Base-by-base conservation (phyloP, 1,284 basidiomycete species). In the Termitomyces sp. region DNA sequence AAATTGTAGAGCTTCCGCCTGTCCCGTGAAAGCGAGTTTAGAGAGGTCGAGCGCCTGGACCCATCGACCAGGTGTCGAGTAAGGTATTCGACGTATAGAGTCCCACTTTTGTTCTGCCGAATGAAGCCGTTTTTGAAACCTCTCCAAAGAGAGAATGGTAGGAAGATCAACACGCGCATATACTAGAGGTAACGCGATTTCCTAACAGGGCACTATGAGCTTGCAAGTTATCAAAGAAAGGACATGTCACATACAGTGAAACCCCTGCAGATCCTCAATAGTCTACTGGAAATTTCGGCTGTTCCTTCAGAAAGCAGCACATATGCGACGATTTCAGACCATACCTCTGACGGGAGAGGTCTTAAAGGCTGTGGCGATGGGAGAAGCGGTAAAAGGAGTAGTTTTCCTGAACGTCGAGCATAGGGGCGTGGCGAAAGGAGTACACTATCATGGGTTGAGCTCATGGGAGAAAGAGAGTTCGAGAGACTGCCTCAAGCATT, bases 11-110 rank as follows among this genome's bases (percentile, higher is more conserved):
- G 73, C 70, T 50, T 83, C 78, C 6, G 72, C 68, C 51, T 73
- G 71, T 24, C 76, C 71, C 41, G 64, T 64, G 58, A 73, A 74
- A 17, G 67, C 61, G 41, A 92, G 63, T 28, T 72, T 70, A 5
- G 86, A 84, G 15, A 94, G 70, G 66, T 93, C 85, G 24, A 94
- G 74, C 5, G 68, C 68, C 52, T 84, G 86, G 3, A 94, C 81
- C 87, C 90, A 93, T 64, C 92, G 80, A 26, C 91, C 92, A 1
- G 92, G 92, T 0, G 85, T 78, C 1, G 90, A 92, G 65, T 87
- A 88, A 0, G 88, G 88, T 63, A 91, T 91, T 42, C 90, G 79
- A 51, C 89, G 81, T 56, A 94, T 84, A 53, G 90, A 89, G 62
- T 92, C 90, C 92, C 92, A 94, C 64, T 80, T 81, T 62, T 83